Percentiles rank a stretch among this genome's conserved stretches.
Conservation (phyloP, 768 basidiomycete species). For the Zangia roseola region DNA sequence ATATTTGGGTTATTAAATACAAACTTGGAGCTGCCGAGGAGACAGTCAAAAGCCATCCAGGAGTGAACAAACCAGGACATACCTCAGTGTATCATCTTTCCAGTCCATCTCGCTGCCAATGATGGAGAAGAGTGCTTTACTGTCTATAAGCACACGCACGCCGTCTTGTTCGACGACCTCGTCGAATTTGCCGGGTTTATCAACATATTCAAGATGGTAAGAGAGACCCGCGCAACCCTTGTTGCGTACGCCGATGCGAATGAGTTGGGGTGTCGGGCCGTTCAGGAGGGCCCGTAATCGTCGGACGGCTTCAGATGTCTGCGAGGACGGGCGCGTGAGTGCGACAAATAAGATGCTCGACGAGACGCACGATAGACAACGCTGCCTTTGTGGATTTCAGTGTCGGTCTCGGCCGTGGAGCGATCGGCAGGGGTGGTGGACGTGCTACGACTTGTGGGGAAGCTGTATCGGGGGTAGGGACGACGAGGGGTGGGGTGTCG, state of each 20-base stretch:
- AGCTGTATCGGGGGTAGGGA: constrained; percentile 55
- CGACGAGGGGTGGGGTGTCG: constrained; percentile 52
- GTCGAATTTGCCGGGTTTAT: constrained; percentile 86
- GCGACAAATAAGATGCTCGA: background rate
- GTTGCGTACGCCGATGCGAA: constrained; percentile 94
- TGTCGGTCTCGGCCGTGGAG: constrained; percentile 60
- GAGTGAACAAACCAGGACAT: background rate
- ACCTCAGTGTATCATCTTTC: constrained; percentile 91
- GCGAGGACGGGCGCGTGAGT: background rate
- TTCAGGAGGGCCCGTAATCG: constrained; percentile 71
- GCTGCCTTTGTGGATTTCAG: constrained; percentile 76
- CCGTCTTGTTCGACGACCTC: constrained; percentile 97
- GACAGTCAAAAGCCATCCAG: constrained; percentile 1
- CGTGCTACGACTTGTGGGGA: constrained; percentile 72
- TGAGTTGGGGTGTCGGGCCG: constrained; percentile 86
- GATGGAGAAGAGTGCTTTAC: constrained; percentile 95
- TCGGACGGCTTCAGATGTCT: constrained; percentile 80
- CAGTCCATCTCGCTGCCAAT: constrained; percentile 99
- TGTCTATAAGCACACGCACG: constrained; percentile 90
- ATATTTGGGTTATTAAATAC: constrained; percentile 90
- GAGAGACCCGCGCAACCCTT: constrained; percentile 93
- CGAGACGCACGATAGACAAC: constrained; percentile 58
- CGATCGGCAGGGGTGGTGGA: constrained; percentile 67
- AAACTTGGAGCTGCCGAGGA: constrained; percentile 63
- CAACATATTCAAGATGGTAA: constrained; percentile 92